These are phyloP conservation scores for Fusarium heterosporum DNA, from an alignment of 2,329 filamentous ascomycete species.

Conservation along the genomic window DNA sequence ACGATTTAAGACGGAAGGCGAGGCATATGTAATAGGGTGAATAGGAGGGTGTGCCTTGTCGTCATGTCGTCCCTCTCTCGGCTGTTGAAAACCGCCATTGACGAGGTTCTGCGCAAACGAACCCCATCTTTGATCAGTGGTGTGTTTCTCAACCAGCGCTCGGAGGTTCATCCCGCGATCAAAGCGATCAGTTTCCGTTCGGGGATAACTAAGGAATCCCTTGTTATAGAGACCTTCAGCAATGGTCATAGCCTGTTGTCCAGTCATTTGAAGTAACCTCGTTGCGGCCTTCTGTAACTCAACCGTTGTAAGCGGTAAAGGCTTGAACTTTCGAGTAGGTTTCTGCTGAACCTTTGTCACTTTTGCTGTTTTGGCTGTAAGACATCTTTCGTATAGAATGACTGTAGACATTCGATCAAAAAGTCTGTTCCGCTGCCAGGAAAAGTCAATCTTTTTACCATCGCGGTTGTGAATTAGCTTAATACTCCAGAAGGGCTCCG, in stretches of 20 bases:
- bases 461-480: constrained; percentile 84
- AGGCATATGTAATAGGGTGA: constrained; percentile 90
- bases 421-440: constrained; percentile 82
- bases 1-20: constrained; percentile 69
- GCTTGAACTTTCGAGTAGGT: constrained; percentile 93
- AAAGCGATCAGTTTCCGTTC: constrained; percentile 97
- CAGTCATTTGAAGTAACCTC: constrained; percentile 87
- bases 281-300: constrained; percentile 97
- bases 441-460: constrained; percentile 82
- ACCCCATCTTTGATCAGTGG: constrained; percentile 81
- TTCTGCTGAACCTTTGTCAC: constrained; percentile 90
- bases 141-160: constrained; percentile 85
- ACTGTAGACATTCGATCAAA: constrained; percentile 88
- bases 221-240: constrained; percentile 92
- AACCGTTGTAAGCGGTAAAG: constrained; percentile 92
- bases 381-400: constrained; percentile 87
- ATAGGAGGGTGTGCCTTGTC: constrained; percentile 98
- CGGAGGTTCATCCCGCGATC: constrained; percentile 88
- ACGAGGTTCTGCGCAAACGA: constrained; percentile 80
- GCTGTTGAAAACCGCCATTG: constrained; percentile 81
- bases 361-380: constrained; percentile 79
- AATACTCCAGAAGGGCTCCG: constrained; percentile 93
- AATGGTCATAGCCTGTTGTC: constrained; percentile 87
- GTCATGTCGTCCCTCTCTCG: constrained; percentile 86
- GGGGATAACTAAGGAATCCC: constrained; percentile 96